Base-by-base conservation (phyloP, 371 early-diverging fungal genomes). In the Dinochytrium kinnereticum region DNA sequence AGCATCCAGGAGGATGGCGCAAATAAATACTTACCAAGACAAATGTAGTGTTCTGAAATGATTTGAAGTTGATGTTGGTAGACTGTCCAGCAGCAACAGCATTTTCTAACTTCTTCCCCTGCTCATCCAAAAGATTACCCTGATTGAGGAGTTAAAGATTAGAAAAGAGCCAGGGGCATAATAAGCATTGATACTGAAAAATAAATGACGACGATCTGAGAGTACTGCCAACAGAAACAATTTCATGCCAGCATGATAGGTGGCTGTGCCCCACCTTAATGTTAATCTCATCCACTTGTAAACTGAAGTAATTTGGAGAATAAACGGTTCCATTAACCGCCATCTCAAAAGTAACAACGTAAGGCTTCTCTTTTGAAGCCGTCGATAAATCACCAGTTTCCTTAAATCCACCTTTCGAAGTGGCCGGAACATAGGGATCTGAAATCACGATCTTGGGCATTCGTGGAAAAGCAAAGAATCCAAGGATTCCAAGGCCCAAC, bases 241-340 rank as follows among this genome's bases (percentile, higher is more conserved):
- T n/a, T n/a, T n/a, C n/a, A n/a, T n/a, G n/a, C n/a, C n/a, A n/a
- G n/a, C n/a, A n/a, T n/a, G n/a, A n/a, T n/a, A n/a, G n/a, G n/a
- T n/a, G n/a, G n/a, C 3, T 2, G 3, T 64, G 33, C 39, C 50
- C 33, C 33, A 75, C 49, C 36, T 30, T 26, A 19, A 34, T 59
- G 26, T 31, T 50, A 37, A 69, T 68, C 13, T 76, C 65, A n/a
- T 59, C 66, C 57, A 55, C 57, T 30, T 55, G 21, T 26, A 55
- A 55, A 30, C 57, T 55, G 26, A 55, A 55, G 57, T 55, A 55
- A 55, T 55, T 55, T 24, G 36, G 70, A 3, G 53, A 38, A 36
- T 26, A 19, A 13, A 36, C 24, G 10, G 17, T 57, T 33, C 13
- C 31, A 21, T 26, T 26, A 40, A 31, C 10, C 15, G 68, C 49